Evolutionary conservation across 1,284 basidiomycete genomes (phyloP), one percentile per base, ranked within the genome.

Genomic region (Tylopilus sp.): DNA sequence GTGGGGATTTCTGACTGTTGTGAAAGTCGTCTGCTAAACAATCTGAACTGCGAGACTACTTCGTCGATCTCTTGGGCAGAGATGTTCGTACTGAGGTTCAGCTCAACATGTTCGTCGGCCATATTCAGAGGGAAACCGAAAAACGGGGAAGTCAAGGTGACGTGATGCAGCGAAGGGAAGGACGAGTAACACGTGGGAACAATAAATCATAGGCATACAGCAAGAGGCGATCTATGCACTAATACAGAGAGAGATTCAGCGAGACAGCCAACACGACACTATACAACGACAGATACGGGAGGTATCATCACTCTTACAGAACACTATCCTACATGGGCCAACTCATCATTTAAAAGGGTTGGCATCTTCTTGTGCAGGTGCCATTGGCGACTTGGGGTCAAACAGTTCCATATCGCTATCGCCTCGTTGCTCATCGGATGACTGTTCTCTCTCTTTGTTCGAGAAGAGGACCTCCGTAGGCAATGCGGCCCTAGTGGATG

Each of bases 401-500:
- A 56, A 56, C 31, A 33, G 31, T 29, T 59, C 62, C 39, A 53
- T 49, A 43, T 56, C 60, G 31, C 61, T 59, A 52, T 57, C 58
- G 39, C 50, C 48, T 41, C 71, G 73, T 16, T 72, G 72, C 39
- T 77, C 75, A 37, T 74, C 73, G 44, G 66, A 68, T 12, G 71
- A 65, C 44, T 50, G 51, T 34, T 75, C 72, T 48, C 68, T 70
- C 59, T 73, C 72, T 28, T 47, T 51, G 43, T 13, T 49, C 2
- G 74, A 68, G 62, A 87, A 85, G 8, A 87, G 74, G 45, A 76
- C 73, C 4, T 66, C 67, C 59, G 81, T 75, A 31, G 84, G 81
- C 61, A 83, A 84, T 13, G 71, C 65, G 18, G 74, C 77, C 63
- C 84, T 84, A 54, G 15, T 19, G 19, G 21, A 7, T 31, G 49